Base-by-base conservation (phyloP, 192 early-diverging fungal species). In the Diversispora eburnea region DNA sequence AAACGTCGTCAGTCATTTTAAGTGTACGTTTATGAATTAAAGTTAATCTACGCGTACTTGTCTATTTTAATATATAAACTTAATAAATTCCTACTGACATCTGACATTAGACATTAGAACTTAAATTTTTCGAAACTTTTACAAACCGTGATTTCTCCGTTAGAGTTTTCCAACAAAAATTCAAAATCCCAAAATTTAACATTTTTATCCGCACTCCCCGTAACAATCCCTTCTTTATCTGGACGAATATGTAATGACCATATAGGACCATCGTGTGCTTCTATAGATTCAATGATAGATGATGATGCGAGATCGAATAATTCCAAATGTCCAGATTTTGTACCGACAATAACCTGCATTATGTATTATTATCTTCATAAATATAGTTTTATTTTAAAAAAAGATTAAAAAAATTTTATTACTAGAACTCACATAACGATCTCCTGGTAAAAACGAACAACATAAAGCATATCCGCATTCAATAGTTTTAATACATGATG, bases 141-240 rank as follows among this genome's bases (percentile, higher is more conserved):
- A 54, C 51, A 54, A 54, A 63, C 61, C 61, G 15, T 17, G 19
- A 43, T 3, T 45, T 63, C 61, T 9, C 39, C 47, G 20, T 57
- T 42, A 12, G 8, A 19, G 12, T 63, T 41, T 41, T 13, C 51
- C 76, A 65, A 25, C n/a, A 51, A 76, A 39, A 71, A 72, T 58
- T 91, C 90, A 79, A 98, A 93, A 79, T 94, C 92, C 96, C 96
- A 99, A 78, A 99, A 98, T 84, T 96, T 98, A 74, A 99, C 94
- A 67, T 92, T 87, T 76, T 97, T 94, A 81, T 98, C 97, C 7
- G 91, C 94, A 67, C 91, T 90, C 39, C 96, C 97, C 1, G 97
- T 95, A 42, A 90, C 91, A 43, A 99, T 78, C 13, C 97, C 95
- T 76, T 88, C 88, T 52, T 88, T 86, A 68, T 99, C 96, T 8